phyloP scores from a whole-genome alignment of 2,329 filamentous ascomycete species.

The Diatrype stigma region DNA sequence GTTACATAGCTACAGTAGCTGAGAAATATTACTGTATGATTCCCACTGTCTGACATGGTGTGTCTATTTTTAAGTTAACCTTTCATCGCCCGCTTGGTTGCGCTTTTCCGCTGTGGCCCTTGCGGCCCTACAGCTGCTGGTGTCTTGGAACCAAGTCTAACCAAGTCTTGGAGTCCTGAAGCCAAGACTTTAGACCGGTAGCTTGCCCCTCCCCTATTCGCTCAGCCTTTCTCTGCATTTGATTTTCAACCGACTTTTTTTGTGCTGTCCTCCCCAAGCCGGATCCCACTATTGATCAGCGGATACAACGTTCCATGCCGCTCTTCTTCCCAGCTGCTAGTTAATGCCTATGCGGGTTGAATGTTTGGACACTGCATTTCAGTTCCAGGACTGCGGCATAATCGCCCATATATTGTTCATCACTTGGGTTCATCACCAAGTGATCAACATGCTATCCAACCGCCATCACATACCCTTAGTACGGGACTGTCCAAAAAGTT shows the following conservation, averaged over 20 bases:
- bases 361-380: neutral
- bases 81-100: neutral
- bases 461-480: too few relatives aligned
- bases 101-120: too few relatives aligned
- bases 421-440: neutral
- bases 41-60: neutral
- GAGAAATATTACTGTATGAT: neutral
- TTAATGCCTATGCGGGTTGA: neutral
- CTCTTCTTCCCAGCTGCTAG: neutral
- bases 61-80: constrained; percentile 1
- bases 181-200: neutral
- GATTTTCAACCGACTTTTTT: neutral
- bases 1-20: neutral
- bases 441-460: too few relatives aligned
- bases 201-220: neutral
- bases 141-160: too few relatives aligned
- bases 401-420: neutral
- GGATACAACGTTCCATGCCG: neutral
- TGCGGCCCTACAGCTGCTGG: neutral
- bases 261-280: neutral
- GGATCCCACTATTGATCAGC: neutral
- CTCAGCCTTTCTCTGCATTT: neutral
- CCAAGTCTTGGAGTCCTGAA: too few relatives aligned
- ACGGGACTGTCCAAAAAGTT: too few relatives aligned
- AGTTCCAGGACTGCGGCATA: neutral